Evolutionary conservation across 1,284 basidiomycete genomes (phyloP).

Genomic region (Melampsora americana): DNA sequence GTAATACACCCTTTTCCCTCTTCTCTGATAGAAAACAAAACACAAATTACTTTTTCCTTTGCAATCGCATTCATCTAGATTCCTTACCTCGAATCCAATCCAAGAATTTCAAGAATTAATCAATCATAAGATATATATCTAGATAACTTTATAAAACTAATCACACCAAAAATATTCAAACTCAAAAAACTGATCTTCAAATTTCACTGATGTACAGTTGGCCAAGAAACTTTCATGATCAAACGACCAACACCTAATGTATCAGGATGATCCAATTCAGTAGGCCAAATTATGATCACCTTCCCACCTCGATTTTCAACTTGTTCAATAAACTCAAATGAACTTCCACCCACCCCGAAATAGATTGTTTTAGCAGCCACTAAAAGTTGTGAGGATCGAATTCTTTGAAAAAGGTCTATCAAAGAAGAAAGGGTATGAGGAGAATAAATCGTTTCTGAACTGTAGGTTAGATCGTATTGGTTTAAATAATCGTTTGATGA

Average conservation of each 20-base stretch:
- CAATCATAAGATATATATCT: too few relatives aligned
- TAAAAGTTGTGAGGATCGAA: constrained; percentile 45
- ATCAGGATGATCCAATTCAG: neutral
- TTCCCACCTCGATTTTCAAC: constrained; percentile 57
- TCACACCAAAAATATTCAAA: too few relatives aligned
- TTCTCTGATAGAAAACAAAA: too few relatives aligned
- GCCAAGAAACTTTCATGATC: neutral
- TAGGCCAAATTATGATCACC: neutral
- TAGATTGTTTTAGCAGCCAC: constrained; percentile 83
- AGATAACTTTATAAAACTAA: too few relatives aligned
- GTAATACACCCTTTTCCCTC: too few relatives aligned
- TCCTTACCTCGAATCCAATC: too few relatives aligned
- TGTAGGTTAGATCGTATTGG: constrained; percentile 71
- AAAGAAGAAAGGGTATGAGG: constrained; percentile 67
- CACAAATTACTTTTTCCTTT: too few relatives aligned
- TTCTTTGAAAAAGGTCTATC: constrained; percentile 58
- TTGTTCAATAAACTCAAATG: constrained; percentile 67
- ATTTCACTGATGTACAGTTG: neutral
- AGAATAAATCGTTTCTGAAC: constrained; percentile 89
- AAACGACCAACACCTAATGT: neutral
- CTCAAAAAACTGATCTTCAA: too few relatives aligned
- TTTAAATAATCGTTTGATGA: constrained; percentile 61
- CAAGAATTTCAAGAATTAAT: too few relatives aligned
- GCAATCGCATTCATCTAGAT: too few relatives aligned
- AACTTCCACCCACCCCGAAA: constrained; percentile 91